phyloP scores from a whole-genome alignment of 2,329 filamentous ascomycete species.

The Pestalotiopsis sp. region DNA sequence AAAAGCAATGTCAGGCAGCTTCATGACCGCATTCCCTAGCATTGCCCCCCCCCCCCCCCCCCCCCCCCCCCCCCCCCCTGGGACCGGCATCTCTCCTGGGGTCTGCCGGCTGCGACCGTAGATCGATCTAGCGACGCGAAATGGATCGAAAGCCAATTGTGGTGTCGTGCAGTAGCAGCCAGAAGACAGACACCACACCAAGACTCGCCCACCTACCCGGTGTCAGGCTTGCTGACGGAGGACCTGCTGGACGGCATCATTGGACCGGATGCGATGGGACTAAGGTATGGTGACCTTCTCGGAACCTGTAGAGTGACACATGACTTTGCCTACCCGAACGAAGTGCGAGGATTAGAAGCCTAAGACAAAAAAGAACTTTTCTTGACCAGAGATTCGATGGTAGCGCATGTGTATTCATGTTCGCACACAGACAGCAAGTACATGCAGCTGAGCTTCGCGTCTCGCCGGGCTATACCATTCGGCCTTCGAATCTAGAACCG shows the following conservation, averaged over 20 bases:
- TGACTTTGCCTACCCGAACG: not conserved
- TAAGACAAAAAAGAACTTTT: not conserved
- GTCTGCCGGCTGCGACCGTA: not conserved
- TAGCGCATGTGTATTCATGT: not conserved
- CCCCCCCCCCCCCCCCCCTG: not conserved
- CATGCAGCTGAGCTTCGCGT: not conserved
- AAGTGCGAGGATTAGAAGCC: not conserved
- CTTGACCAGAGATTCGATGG: not conserved
- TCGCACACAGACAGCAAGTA: not conserved
- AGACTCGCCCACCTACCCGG: not conserved
- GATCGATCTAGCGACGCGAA: not conserved
- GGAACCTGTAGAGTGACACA: slow-evolving; percentile 2
- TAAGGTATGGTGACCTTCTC: not conserved
- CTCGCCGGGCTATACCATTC: not conserved
- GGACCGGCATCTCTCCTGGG: not conserved
- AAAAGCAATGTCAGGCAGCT: not conserved
- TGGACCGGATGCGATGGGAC: not conserved
- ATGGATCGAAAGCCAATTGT: not conserved
- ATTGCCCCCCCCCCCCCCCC: not conserved
- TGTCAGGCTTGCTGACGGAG: not conserved
- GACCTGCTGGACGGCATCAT: not conserved
- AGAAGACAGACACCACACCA: not conserved
- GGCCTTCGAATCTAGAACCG: not conserved
- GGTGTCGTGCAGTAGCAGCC: not conserved
- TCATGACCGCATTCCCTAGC: not conserved